Evolutionary conservation across 352 stramenopile species (phyloP).

Genomic region (Peronosclerospora sorghi): DNA sequence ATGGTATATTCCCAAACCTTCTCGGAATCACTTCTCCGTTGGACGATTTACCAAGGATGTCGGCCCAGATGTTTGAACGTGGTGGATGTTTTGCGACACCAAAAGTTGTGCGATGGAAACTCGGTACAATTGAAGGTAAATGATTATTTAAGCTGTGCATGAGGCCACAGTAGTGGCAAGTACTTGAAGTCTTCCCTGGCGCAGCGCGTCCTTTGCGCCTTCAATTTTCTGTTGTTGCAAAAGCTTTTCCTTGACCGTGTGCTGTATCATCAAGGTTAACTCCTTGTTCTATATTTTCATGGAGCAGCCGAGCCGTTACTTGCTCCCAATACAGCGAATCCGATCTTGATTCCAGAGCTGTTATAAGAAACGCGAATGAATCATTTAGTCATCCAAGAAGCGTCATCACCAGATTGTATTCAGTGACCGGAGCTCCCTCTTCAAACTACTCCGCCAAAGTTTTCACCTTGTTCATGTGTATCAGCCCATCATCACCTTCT

Average conservation of each 20-base stretch:
- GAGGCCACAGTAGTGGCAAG: not conserved
- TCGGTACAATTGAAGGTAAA: no score
- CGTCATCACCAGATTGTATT: not conserved
- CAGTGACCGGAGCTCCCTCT: not conserved
- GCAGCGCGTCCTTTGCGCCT: not conserved
- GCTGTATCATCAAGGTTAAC: not conserved
- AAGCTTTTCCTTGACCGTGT: not conserved
- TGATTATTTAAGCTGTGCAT: no score
- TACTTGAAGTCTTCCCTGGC: not conserved
- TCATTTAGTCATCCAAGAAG: not conserved
- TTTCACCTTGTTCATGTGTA: not conserved
- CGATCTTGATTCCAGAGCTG: not conserved
- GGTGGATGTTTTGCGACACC: no score
- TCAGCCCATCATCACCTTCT: not conserved
- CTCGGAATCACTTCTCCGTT: no score
- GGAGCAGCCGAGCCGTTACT: not conserved
- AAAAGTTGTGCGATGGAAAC: no score
- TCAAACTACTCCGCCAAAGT: no score
- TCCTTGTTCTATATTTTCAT: not conserved
- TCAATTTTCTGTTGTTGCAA: not conserved
- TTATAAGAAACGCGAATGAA: not conserved
- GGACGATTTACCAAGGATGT: no score
- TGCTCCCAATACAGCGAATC: not conserved
- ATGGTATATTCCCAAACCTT: no score
- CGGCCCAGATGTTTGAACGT: no score